Evolutionary conservation across 73 alveolate species (phyloP).

Genomic region (Tetrahymena thermophila): DNA sequence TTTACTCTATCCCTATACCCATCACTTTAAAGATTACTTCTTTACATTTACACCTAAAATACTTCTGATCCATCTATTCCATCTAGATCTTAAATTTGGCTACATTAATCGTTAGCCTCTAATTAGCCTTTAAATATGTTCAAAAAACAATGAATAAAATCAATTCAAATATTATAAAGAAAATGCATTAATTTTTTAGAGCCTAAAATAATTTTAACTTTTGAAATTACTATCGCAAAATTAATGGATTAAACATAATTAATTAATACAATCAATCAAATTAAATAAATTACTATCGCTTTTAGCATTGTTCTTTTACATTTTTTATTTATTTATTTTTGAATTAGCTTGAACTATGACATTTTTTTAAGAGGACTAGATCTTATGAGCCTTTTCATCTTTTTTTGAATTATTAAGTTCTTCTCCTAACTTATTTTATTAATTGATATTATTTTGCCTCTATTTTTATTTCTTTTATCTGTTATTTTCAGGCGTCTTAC

Average conservation of each 20-base stretch:
- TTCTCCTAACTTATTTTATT: neutral
- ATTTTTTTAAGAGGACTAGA: no score
- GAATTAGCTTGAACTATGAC: neutral
- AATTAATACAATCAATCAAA: neutral
- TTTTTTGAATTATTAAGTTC: neutral
- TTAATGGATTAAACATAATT: no score
- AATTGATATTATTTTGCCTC: neutral
- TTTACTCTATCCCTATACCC: neutral
- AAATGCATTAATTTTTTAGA: no score
- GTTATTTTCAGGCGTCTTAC: neutral
- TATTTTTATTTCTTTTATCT: neutral
- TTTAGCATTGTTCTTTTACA: neutral
- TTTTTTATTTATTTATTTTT: no score
- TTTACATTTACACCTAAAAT: neutral
- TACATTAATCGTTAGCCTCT: neutral
- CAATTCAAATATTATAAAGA: no score
- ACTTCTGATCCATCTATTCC: neutral
- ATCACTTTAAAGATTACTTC: neutral
- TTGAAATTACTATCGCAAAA: neutral
- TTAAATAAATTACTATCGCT: neutral
- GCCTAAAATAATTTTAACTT: no score
- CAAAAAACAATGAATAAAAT: neutral
- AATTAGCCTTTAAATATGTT: neutral
- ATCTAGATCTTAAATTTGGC: neutral
- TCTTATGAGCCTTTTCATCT: neutral